Percentiles rank a stretch among this genome's conserved stretches.
phyloP scores from a whole-genome alignment of 2,329 filamentous ascomycete genomes.

The Herpotrichia juniperi region DNA sequence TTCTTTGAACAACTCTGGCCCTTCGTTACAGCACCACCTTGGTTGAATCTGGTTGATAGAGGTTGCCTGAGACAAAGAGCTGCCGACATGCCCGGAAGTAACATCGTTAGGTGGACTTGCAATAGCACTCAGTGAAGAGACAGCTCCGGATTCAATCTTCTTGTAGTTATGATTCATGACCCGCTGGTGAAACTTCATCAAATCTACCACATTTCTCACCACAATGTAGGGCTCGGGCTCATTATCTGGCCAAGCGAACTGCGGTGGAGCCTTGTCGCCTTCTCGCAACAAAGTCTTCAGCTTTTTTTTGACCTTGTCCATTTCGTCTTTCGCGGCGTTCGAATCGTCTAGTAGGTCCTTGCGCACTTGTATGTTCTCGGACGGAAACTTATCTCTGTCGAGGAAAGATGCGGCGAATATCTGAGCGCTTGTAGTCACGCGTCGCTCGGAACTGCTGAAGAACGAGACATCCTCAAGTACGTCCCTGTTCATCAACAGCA shows the following conservation, averaged over 20 bases:
- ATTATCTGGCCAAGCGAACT: slow-evolving; percentile 97
- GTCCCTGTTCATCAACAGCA: slow-evolving; percentile 90
- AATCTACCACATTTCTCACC: slow-evolving; percentile 85
- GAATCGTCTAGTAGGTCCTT: slow-evolving; percentile 97
- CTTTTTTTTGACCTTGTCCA: slow-evolving; percentile 99
- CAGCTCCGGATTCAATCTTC: slow-evolving; percentile 72
- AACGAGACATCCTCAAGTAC: slow-evolving; percentile 91
- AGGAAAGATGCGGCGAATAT: slow-evolving; percentile 93
- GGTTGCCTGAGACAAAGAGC: slow-evolving; percentile 45
- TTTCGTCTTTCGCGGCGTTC: slow-evolving; percentile 97
- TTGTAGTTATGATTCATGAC: slow-evolving; percentile 95
- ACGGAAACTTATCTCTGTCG: slow-evolving; percentile 80
- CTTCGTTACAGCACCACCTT: slow-evolving; percentile 95
- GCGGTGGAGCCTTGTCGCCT: slow-evolving; percentile 89
- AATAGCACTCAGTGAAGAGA: slow-evolving; percentile 63
- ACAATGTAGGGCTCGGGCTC: slow-evolving; percentile 95
- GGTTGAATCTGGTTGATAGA: slow-evolving; percentile 69
- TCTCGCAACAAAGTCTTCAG: slow-evolving; percentile 89
- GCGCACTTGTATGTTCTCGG: slow-evolving; percentile 86
- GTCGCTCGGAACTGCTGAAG: slow-evolving; percentile 92
- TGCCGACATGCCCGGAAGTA: slow-evolving; percentile 36
- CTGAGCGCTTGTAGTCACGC: slow-evolving; percentile 94
- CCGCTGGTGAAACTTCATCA: slow-evolving; percentile 96
- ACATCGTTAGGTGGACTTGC: slow-evolving; percentile 28
- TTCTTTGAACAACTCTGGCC: slow-evolving; percentile 91